phyloP scores from a whole-genome alignment of 108 stramenopile genomes.

The Stephanodiscus triporus region DNA sequence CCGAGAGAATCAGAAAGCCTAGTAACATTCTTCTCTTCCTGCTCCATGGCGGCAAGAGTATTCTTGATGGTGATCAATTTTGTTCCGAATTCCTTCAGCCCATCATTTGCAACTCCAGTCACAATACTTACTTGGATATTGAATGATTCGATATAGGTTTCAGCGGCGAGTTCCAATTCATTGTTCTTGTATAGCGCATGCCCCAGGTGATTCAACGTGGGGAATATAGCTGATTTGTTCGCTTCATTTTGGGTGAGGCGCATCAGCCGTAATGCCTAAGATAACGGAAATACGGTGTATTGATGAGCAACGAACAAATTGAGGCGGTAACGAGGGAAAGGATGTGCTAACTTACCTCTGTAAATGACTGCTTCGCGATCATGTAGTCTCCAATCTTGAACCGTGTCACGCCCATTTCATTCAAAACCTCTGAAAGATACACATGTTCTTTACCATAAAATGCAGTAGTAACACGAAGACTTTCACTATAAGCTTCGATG shows the following conservation, averaged over 20 bases:
- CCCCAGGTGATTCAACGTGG: constrained; percentile 52
- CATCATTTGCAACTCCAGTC: constrained; percentile 36
- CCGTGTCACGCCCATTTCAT: constrained; percentile 48
- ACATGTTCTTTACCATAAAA: constrained; percentile 48
- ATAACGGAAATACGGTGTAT: not conserved
- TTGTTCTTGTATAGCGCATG: constrained; percentile 53
- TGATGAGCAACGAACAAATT: not conserved
- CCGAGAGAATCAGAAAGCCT: constrained; percentile 37
- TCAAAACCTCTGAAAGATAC: constrained; percentile 44
- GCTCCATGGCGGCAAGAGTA: constrained; percentile 5
- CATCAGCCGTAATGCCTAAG: constrained; percentile 47
- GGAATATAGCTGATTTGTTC: constrained; percentile 39
- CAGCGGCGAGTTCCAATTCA: constrained; percentile 43
- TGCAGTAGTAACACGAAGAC: constrained; percentile 42
- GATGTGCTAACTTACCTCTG: constrained; percentile 33
- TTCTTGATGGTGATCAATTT: constrained; percentile 28
- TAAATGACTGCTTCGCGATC: constrained; percentile 46
- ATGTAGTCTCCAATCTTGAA: constrained; percentile 49
- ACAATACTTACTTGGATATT: constrained; percentile 54
- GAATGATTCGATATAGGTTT: constrained; percentile 52
- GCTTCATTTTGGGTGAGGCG: constrained; percentile 22
- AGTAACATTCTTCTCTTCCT: constrained; percentile 27
- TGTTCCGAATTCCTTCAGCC: constrained; percentile 36
- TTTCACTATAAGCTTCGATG: constrained; percentile 45
- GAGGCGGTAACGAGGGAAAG: not conserved